A percentile compares a stretch with the other conserved stretches of the same genome.
Conservation (phyloP, 2,329 filamentous ascomycete species). For the Tolypocladium pustulatum region DNA sequence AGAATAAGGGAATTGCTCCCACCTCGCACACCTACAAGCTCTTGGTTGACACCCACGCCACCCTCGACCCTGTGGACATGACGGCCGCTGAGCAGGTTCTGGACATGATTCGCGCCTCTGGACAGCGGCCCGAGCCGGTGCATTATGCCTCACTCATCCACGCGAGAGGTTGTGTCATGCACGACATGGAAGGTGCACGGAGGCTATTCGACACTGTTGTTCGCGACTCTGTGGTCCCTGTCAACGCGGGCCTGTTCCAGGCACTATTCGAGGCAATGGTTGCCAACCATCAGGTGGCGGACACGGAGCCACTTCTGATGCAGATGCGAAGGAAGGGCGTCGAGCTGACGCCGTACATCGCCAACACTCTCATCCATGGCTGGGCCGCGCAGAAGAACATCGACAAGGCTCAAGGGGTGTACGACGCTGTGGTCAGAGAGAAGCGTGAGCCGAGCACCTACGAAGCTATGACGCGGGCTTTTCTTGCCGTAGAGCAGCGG, state of each 20-base stretch:
- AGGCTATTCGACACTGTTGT: constrained; percentile 75
- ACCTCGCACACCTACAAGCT: constrained; percentile 97
- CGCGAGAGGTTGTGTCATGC: constrained; percentile 85
- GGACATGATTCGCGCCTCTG: constrained; percentile 62
- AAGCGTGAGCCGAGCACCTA: constrained; percentile 96
- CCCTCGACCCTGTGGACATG: constrained; percentile 86
- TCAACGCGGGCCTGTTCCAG: constrained; percentile 85
- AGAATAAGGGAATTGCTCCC: constrained; percentile 71
- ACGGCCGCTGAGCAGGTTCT: constrained; percentile 75
- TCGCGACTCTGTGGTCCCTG: constrained; percentile 52
- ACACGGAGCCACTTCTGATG: constrained; percentile 62
- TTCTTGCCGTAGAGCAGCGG: constrained; percentile 72
- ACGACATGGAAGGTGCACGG: constrained; percentile 78
- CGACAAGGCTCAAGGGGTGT: constrained; percentile 66
- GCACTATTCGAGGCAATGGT: constrained; percentile 96
- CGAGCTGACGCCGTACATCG: constrained; percentile 92
- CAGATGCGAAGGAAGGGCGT: constrained; percentile 67
- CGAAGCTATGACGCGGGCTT: constrained; percentile 95
- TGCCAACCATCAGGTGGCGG: constrained; percentile 75
- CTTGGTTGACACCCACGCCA: constrained; percentile 88
- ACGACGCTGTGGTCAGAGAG: constrained; percentile 62
- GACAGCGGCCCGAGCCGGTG: constrained; percentile 75
- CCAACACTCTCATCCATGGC: constrained; percentile 94
- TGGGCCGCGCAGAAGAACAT: constrained; percentile 84
- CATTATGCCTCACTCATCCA: constrained; percentile 96